Base-by-base conservation (phyloP, 2,329 filamentous ascomycete species). In the Hypoxylon sp. region DNA sequence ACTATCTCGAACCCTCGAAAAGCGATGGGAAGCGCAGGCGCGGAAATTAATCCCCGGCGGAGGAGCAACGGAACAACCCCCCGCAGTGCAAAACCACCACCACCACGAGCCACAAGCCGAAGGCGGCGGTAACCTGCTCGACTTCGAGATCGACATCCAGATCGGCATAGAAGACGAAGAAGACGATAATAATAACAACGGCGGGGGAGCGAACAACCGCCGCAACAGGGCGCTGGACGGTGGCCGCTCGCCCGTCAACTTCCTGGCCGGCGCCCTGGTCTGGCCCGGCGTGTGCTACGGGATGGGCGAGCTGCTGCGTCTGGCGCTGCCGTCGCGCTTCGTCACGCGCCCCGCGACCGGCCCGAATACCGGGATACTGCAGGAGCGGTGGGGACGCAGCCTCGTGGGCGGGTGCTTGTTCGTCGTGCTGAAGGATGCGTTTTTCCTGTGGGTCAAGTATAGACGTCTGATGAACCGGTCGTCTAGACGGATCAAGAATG, bases 401-500 rank as follows among this genome's bases (percentile, higher is more conserved):
- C 84, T 99, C 2, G 86, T 96, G 0, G 96, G 96, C 1, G 96
- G 96, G 0, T 96, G 93, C 77, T 81, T 97, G 19, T 97, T 95
- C 75, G 90, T 98, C 14, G 90, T 97, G 9, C 80, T 97, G 57
- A 96, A 95, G 79, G 90, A 92, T 73, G 83, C 83, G 2, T 81
- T 91, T 55, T 81, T 83, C 63, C 79, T 92, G 24, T 92, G 90
- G 75, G 84, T 86, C 71, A 91, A 91, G 80, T 90, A 89, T 77
- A 83, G 88, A 68, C 85, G 84, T 67, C 88, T 88, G 11, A 83
- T 86, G 72, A 84, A 88, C 35, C 85, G 86, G 74, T 82, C 83
- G 5, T 84, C 85, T 48, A 83, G 88, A 59, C 83, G 81, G 67
- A 83, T 91, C 39, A 83, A 84, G 77, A 88, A 88, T 62, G 72